These are phyloP conservation scores for Alliaria petiolata DNA, from an alignment of 345 rosid genomes.

Conservation along the genomic window DNA sequence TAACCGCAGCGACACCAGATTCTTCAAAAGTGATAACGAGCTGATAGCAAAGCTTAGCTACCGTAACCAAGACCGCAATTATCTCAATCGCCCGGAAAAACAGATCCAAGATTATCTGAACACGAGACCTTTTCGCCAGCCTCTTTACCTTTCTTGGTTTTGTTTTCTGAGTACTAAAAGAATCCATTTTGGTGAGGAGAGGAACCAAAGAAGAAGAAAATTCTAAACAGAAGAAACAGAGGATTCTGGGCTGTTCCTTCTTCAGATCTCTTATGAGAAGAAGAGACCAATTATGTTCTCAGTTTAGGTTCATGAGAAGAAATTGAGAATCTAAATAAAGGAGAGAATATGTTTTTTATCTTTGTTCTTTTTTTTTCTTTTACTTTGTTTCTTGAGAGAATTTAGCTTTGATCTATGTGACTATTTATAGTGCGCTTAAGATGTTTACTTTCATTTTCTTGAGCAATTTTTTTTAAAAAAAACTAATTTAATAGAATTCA, in stretches of 20 bases:
- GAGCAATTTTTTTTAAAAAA: background rate
- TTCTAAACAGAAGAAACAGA: background rate
- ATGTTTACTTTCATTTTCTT: background rate
- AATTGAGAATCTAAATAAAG: constrained; percentile 18
- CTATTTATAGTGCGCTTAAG: constrained; percentile 23
- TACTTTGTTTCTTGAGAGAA: constrained; percentile 24
- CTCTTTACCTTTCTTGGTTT: constrained; percentile 52
- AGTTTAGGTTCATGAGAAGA: constrained; percentile 11
- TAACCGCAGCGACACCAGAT: constrained; percentile 43
- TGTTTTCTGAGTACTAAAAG: constrained; percentile 38
- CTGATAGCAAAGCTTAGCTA: constrained; percentile 46
- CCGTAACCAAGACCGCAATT: constrained; percentile 41
- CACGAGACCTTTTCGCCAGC: constrained; percentile 38
- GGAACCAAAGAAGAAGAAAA: background rate
- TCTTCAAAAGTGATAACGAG: constrained; percentile 54
- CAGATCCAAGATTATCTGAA: constrained; percentile 43
- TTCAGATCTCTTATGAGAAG: constrained; percentile 12
- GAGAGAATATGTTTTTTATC: constrained; percentile 11
- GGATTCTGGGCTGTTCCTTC: background rate
- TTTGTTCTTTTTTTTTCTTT: constrained; percentile 12
- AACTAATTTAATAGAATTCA: background rate
- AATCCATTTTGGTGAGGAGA: constrained; percentile 47
- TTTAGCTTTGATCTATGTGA: constrained; percentile 10
- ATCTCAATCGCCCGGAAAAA: constrained; percentile 50
- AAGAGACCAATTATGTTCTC: background rate